Conservation (phyloP, 768 basidiomycete species). For the Suillus luteus region DNA sequence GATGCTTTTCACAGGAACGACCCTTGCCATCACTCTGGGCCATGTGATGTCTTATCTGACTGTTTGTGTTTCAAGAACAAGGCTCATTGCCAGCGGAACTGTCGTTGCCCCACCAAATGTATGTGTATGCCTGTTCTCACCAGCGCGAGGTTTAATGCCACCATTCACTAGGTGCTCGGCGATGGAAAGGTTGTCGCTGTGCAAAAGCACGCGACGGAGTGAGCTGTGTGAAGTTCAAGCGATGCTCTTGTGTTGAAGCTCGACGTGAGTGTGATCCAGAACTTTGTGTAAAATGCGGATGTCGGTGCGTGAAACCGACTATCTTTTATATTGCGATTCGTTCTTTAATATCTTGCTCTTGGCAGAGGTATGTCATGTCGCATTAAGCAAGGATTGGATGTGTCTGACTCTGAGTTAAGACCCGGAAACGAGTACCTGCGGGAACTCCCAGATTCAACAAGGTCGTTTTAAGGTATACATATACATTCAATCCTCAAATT, state of each 20-base stretch:
- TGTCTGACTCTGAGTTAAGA: conserved; percentile 23
- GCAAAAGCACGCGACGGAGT: conserved; percentile 24
- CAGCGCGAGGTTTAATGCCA: neutral
- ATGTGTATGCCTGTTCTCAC: conserved; percentile 17
- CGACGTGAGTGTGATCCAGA: conserved; percentile 71
- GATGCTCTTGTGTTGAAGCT: conserved; percentile 54
- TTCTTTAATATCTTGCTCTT: neutral
- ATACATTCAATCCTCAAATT: neutral
- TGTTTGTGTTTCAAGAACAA: conserved; percentile 54
- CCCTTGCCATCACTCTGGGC: conserved; percentile 60
- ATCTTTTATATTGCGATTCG: neutral
- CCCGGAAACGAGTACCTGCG: conserved; percentile 38
- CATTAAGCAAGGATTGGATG: neutral
- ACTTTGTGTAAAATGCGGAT: conserved; percentile 54
- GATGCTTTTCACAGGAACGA: conserved; percentile 35
- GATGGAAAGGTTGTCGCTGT: conserved; percentile 62
- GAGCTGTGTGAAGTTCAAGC: conserved; percentile 37
- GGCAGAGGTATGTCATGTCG: conserved; percentile 25
- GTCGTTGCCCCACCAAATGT: conserved; percentile 57
- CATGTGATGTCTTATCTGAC: conserved; percentile 43
- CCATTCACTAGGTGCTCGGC: conserved; percentile 45
- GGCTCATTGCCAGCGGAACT: conserved; percentile 58
- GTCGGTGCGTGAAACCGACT: conserved; percentile 39
- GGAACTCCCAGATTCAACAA: conserved; percentile 52
- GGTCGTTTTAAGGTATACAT: conserved; percentile 47